Conservation (phyloP, 164 flowering plant species). For the Piper longum region DNA sequence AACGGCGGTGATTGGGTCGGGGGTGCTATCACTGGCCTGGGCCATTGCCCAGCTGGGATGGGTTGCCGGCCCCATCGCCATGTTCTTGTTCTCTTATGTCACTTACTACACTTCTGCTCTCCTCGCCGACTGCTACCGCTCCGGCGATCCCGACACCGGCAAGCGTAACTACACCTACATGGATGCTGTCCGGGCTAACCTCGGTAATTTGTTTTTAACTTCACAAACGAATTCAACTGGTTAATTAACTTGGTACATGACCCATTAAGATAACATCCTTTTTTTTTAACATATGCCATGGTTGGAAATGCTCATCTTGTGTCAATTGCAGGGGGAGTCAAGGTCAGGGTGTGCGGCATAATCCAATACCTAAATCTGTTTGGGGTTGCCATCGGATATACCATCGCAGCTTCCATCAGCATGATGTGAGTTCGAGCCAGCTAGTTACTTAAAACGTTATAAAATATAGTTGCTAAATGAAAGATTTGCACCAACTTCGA, state of each 20-base stretch:
- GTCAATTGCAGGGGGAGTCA: conserved; percentile 19
- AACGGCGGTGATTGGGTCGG: conserved; percentile 59
- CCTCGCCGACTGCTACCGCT: conserved; percentile 41
- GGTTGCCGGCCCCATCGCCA: conserved; percentile 49
- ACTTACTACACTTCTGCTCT: conserved; percentile 35
- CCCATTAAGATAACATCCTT: background rate
- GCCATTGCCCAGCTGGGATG: conserved; percentile 56
- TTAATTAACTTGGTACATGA: background rate
- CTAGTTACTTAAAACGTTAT: no score
- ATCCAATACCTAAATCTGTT: conserved; percentile 48
- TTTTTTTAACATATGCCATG: background rate
- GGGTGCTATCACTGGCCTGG: conserved; percentile 52
- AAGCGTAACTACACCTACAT: conserved; percentile 48
- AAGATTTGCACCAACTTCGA: background rate
- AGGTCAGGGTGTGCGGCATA: conserved; percentile 36
- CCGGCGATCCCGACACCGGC: conserved; percentile 35
- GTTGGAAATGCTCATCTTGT: background rate
- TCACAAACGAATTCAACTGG: background rate
- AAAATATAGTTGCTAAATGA: no score
- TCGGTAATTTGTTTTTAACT: conserved; percentile 19
- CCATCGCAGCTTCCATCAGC: conserved; percentile 63
- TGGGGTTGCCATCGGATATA: conserved; percentile 61
- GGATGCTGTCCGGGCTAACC: conserved; percentile 44
- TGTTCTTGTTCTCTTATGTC: conserved; percentile 40
- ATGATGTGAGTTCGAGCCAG: conserved; percentile 35